Base-by-base conservation (phyloP, 495 filamentous ascomycete genomes). In the Penicillium lagena region DNA sequence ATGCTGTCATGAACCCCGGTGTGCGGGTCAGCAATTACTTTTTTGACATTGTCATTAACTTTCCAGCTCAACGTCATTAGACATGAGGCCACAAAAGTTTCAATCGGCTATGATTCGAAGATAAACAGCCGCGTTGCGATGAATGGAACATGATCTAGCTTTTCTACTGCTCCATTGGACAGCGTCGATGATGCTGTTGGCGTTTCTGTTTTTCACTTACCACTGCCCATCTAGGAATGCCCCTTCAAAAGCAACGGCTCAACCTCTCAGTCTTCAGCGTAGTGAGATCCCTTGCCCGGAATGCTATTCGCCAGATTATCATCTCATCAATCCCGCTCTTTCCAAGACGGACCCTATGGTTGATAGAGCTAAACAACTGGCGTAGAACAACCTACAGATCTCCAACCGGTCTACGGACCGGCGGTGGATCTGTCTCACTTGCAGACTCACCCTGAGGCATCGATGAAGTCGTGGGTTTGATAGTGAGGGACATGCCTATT, bases 291-390 rank as follows among this genome's bases (percentile, higher is more conserved):
- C 17, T 39, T 9, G 10, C 22, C 22, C 22, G 22, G 6, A 17
- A 22, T 22, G 17, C 44, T 28, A 36, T 8, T 15, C 60, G 71
- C 72, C 64, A 62, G 50, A 66, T 59, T 75, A 75, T 76, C 73
- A 68, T 71, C 73, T 66, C 63, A 47, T 67, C 69, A 70, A 67
- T 59, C 70, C 55, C 54, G 54, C 33, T n/a, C 43, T 29, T 37
- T 52, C 49, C 36, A 41, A 43, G 55, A 51, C 52, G 60, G 59
- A 60, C 27, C 39, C 46, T 13, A 69, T 74, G 72, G 63, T 73
- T 72, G 71, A 54, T 22, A 56, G 68, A 65, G 71, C 68, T 76
- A 76, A 68, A 75, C 68, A 62, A 57, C 51, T 71, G 62, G 73
- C 73, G 69, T 51, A 76, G 51, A 75, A 54, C 40, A 51, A 71